Percentiles rank a stretch among this genome's conserved stretches.
Conservation (phyloP, 225 moss, liverwort and hornwort species). For the Pseudoscleropodium purum region DNA sequence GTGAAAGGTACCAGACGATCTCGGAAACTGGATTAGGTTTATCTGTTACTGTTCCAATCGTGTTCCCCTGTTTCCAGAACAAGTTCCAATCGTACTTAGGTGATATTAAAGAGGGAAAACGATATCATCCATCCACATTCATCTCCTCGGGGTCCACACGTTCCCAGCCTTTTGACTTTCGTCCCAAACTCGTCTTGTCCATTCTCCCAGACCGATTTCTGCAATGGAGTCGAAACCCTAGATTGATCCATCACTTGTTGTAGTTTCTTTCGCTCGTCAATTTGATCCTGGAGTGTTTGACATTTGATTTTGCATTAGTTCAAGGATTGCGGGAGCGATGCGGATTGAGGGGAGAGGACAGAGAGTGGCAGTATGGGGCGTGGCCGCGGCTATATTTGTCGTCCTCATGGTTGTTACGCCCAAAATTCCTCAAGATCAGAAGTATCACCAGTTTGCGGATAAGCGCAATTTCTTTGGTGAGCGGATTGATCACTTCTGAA, state of each 20-base stretch:
- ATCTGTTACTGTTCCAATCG: not conserved
- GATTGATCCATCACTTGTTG: not conserved
- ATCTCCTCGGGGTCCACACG: not conserved
- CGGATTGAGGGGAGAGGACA: slow-evolving; percentile 42
- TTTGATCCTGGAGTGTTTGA: not conserved
- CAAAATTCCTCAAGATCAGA: slow-evolving; percentile 85
- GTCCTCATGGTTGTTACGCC: slow-evolving; percentile 79
- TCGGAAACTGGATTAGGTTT: not conserved
- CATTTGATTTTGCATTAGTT: not conserved
- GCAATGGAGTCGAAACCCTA: not conserved
- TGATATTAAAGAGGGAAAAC: not conserved
- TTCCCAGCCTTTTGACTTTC: not conserved
- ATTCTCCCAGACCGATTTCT: not conserved
- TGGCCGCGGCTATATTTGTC: slow-evolving; percentile 44
- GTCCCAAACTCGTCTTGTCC: not conserved
- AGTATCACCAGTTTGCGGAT: slow-evolving; percentile 91
- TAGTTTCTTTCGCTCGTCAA: not conserved
- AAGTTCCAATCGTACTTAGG: not conserved
- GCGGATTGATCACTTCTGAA: not conserved
- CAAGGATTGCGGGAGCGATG: slow-evolving; percentile 5
- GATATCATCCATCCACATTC: not conserved
- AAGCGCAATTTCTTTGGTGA: slow-evolving; percentile 80
- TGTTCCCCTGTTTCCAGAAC: not conserved
- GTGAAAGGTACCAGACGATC: not conserved
- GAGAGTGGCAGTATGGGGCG: slow-evolving; percentile 53